phyloP scores from a whole-genome alignment of 2,329 filamentous ascomycete genomes.

The Claviceps humidiphila region DNA sequence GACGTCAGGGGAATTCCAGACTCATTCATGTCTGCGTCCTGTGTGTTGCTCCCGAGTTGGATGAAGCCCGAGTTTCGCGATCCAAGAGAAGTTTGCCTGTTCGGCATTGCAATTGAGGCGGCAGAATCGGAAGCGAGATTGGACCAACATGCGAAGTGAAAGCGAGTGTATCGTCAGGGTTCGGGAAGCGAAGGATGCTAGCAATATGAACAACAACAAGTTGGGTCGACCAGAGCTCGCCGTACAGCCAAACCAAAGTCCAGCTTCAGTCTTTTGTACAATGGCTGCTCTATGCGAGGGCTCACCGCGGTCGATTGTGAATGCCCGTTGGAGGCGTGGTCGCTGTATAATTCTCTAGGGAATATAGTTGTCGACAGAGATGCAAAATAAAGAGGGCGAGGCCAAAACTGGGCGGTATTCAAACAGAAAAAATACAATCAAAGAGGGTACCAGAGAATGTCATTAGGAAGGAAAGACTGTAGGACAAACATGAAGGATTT shows the following conservation, averaged over 20 bases:
- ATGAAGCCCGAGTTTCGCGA: constrained; percentile 26
- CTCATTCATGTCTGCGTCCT: constrained; percentile 21
- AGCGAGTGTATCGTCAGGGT: not conserved
- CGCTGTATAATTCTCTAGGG: not conserved
- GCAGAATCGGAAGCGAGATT: not conserved
- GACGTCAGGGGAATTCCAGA: constrained; percentile 41
- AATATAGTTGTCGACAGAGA: too few relatives aligned
- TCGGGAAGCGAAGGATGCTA: not conserved
- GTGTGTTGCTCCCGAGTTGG: constrained; percentile 22
- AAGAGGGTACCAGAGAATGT: constrained; percentile 1
- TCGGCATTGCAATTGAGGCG: constrained; percentile 6
- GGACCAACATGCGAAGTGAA: not conserved
- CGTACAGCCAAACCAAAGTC: constrained; percentile 3
- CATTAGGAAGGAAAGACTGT: constrained; percentile 1
- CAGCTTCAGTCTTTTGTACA: constrained; percentile 3
- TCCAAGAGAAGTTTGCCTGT: constrained; percentile 9
- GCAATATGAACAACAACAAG: not conserved
- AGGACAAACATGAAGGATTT: not conserved
- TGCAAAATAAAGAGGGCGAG: not conserved
- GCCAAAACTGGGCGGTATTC: not conserved
- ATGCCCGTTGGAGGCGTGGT: not conserved
- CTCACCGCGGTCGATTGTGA: not conserved
- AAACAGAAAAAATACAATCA: not conserved
- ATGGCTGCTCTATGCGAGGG: not conserved
- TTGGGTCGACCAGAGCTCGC: not conserved